These are phyloP conservation scores for Aspergillus sparsus DNA, from an alignment of 495 filamentous ascomycete genomes.

Conservation along the genomic window DNA sequence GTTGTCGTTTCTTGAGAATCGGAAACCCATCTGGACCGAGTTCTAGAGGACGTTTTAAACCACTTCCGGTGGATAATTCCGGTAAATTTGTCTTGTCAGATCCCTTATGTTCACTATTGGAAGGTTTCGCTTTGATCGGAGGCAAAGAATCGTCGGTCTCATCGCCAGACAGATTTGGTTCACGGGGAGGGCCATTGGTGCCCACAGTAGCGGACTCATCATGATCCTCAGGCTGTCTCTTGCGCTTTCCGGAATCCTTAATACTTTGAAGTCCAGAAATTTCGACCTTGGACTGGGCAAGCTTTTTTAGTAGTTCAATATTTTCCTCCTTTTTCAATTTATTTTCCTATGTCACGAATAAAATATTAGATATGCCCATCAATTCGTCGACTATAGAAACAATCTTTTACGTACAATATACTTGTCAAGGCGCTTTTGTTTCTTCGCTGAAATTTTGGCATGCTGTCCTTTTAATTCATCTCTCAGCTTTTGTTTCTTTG, in stretches of 20 bases:
- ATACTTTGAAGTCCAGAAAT: constrained; percentile 76
- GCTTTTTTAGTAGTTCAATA: constrained; percentile 75
- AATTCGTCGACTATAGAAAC: neutral
- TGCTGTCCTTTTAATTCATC: constrained; percentile 61
- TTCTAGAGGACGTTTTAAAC: constrained; percentile 84
- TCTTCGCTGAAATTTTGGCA: constrained; percentile 82
- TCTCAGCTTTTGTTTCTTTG: constrained; percentile 65
- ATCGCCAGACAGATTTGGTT: constrained; percentile 32
- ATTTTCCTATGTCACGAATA: constrained; percentile 59
- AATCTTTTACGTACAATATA: constrained; percentile 67
- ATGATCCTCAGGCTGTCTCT: constrained; percentile 29
- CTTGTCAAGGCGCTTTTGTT: constrained; percentile 91
- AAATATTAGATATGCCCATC: constrained; percentile 15
- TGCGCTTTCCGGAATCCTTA: constrained; percentile 66
- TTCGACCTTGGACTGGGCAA: constrained; percentile 76
- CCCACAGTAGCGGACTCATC: constrained; percentile 3
- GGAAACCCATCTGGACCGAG: constrained; percentile 75
- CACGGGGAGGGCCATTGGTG: constrained; percentile 16
- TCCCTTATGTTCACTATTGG: constrained; percentile 6
- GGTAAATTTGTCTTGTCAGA: constrained; percentile 19
- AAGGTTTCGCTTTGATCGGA: constrained; percentile 26
- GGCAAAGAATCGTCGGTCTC: constrained; percentile 44
- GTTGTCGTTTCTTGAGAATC: constrained; percentile 69
- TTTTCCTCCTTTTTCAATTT: constrained; percentile 96
- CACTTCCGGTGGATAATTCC: constrained; percentile 61